These are phyloP conservation scores for Komagataella mondaviorum DNA, from an alignment of 805 yeast genomes.

Conservation along the genomic window DNA sequence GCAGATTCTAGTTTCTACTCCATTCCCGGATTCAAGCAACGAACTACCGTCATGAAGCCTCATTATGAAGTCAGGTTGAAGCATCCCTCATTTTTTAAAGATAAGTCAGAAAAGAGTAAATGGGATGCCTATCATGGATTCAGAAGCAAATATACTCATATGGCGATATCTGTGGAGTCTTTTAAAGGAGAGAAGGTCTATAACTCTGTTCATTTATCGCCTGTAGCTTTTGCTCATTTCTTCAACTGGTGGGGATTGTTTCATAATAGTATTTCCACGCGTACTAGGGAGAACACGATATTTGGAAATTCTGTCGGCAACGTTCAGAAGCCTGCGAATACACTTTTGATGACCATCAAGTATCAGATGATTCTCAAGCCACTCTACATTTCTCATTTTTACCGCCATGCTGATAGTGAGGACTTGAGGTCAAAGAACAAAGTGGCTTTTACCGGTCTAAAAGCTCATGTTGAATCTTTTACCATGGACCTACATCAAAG, in stretches of 20 bases:
- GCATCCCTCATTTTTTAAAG: slow-evolving; percentile 27
- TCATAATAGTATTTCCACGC: slow-evolving; percentile 65
- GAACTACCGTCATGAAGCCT: slow-evolving; percentile 35
- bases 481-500: slow-evolving; percentile 57
- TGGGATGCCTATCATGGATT: slow-evolving; percentile 79
- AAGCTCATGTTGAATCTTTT: slow-evolving; percentile 43
- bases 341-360: slow-evolving; percentile 63
- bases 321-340: slow-evolving; percentile 49
- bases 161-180: slow-evolving; percentile 37
- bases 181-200: slow-evolving; percentile 18
- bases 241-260: slow-evolving; percentile 80
- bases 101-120: slow-evolving; percentile 18
- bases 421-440: slow-evolving; percentile 24
- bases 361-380: slow-evolving; percentile 66
- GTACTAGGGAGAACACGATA: slow-evolving; percentile 31
- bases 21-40: slow-evolving; percentile 5
- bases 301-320: slow-evolving; percentile 30
- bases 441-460: slow-evolving; percentile 58
- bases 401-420: slow-evolving; percentile 30
- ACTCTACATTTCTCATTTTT: slow-evolving; percentile 63
- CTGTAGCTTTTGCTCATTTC: slow-evolving; percentile 54
- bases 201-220: slow-evolving; percentile 70
- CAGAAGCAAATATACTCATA: slow-evolving; percentile 71
- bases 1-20: slow-evolving; percentile 9
- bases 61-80: slow-evolving; percentile 46